Evolutionary conservation across 495 filamentous ascomycete genomes (phyloP), one percentile per base, ranked within the genome.

Genomic region (Talaromyces liani): DNA sequence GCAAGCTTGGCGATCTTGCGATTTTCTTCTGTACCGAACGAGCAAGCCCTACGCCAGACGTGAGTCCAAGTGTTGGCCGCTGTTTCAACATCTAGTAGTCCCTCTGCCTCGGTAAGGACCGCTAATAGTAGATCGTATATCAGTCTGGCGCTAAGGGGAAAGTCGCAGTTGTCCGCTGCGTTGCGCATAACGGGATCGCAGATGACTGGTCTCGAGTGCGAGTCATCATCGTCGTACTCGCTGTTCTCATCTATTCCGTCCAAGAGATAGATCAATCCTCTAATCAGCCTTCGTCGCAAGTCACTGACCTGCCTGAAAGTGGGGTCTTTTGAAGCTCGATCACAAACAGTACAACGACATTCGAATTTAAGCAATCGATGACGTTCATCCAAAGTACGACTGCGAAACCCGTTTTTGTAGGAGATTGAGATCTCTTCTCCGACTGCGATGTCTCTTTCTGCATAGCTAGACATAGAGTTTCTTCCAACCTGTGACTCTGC

Each of bases 401-500:
- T 41, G 22, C 7, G n/a, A 6, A 60, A 20, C 24, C 39, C 58
- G 18, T 25, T 60, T 16, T 24, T 27, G 60, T 67, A 67, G 33
- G 18, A 53, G 10, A 62, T 45, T 14, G 59, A 59, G n/a, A 70
- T 56, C 41, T 70, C 57, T 34, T 68, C 68, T 29, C 66, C 68
- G 39, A 54, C 41, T 8, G 54, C 25, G 36, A 70, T 68, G 49
- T 68, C 66, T 12, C 61, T 36, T 18, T 34, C 41, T 12, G 64
- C 66, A 33, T 60, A 59, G 58, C 64, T 57, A 18, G 59, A 56
- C 47, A 59, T 58, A 56, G 24, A 56, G 12, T 59, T 14, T 36
- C 22, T 47, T 27, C 6, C 47, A 22, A 41, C 27, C 24, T 61
- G 45, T 36, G 64, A 60, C 6, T 6, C 34, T 49, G 45, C 9